phyloP scores from a whole-genome alignment of 2,329 filamentous ascomycete species.

The Hypoxylon sp. region DNA sequence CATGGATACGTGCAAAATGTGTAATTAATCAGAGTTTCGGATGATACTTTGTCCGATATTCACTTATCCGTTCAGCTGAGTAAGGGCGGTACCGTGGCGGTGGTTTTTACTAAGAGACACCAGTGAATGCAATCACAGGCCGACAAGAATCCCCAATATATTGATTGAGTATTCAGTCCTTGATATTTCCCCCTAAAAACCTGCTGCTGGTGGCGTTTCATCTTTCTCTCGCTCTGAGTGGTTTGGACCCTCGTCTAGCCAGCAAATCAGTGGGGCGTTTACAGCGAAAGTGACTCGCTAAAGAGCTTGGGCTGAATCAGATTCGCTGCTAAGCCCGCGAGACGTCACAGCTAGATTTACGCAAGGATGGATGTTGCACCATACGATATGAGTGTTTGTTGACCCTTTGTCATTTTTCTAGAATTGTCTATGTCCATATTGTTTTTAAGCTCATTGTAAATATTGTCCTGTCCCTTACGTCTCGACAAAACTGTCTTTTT shows the following conservation, averaged over 20 bases:
- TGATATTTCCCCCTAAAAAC: conserved; percentile 31
- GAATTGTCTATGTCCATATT: conserved; percentile 24
- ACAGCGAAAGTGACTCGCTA: conserved; percentile 35
- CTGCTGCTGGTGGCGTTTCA: conserved; percentile 40
- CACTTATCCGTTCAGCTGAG: background rate
- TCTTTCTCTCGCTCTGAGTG: conserved; percentile 22
- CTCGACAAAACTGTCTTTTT: background rate
- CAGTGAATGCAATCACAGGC: conserved; percentile 26
- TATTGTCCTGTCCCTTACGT: background rate
- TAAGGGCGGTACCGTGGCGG: background rate
- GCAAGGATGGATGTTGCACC: conserved; percentile 25
- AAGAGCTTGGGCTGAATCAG: conserved; percentile 40
- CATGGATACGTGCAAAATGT: background rate
- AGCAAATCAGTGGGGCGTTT: conserved; percentile 38
- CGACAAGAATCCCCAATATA: background rate
- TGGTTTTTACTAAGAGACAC: background rate
- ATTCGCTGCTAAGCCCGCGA: conserved; percentile 30
- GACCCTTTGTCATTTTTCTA: conserved; percentile 24
- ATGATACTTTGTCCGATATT: background rate
- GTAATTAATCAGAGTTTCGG: background rate
- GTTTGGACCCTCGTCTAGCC: conserved; percentile 30
- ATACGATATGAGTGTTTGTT: conserved; percentile 23
- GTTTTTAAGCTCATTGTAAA: background rate
- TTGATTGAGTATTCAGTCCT: conserved; percentile 7
- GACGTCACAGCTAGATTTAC: conserved; percentile 38